These are phyloP conservation scores for Fusarium circinatum DNA, from an alignment of 2,329 filamentous ascomycete species.

Conservation along the genomic window DNA sequence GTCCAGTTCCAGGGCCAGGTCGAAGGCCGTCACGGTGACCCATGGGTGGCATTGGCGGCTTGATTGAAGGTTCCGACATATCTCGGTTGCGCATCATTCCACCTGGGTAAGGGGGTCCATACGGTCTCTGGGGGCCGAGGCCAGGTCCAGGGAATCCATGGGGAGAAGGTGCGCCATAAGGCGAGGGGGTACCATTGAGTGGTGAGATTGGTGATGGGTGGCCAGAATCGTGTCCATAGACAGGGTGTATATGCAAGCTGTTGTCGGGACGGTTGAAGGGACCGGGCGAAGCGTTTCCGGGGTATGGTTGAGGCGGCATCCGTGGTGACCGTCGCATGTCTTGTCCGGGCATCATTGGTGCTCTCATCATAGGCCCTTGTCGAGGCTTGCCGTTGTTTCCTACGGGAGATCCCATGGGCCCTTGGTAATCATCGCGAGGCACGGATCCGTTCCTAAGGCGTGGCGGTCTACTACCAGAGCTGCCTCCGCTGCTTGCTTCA, in stretches of 20 bases:
- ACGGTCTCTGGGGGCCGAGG: conserved; percentile 20
- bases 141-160: conserved; percentile 27
- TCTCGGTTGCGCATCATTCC: conserved; percentile 57
- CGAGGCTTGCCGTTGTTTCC: conserved; percentile 43
- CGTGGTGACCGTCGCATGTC: conserved; percentile 57
- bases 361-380: conserved; percentile 51
- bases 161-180: conserved; percentile 22
- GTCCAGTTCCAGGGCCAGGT: conserved; percentile 49
- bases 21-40: conserved; percentile 52
- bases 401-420: conserved; percentile 35
- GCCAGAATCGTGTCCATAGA: conserved; percentile 50
- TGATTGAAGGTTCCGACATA: conserved; percentile 62
- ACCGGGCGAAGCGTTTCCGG: conserved; percentile 29
- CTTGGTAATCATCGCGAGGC: conserved; percentile 51
- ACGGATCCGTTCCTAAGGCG: conserved; percentile 53
- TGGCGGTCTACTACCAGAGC: conserved; percentile 53
- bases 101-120: conserved; percentile 19
- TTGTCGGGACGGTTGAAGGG: conserved; percentile 40
- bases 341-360: conserved; percentile 60
- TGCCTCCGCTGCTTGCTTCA: conserved; percentile 60
- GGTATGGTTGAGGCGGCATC: conserved; percentile 57
- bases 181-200: conserved; percentile 24
- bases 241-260: conserved; percentile 29
- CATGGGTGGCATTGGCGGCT: conserved; percentile 58
- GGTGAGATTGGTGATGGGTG: conserved; percentile 60